These are phyloP conservation scores for Scedosporium minutisporum DNA, from an alignment of 2,329 filamentous ascomycete genomes.

Conservation along the genomic window DNA sequence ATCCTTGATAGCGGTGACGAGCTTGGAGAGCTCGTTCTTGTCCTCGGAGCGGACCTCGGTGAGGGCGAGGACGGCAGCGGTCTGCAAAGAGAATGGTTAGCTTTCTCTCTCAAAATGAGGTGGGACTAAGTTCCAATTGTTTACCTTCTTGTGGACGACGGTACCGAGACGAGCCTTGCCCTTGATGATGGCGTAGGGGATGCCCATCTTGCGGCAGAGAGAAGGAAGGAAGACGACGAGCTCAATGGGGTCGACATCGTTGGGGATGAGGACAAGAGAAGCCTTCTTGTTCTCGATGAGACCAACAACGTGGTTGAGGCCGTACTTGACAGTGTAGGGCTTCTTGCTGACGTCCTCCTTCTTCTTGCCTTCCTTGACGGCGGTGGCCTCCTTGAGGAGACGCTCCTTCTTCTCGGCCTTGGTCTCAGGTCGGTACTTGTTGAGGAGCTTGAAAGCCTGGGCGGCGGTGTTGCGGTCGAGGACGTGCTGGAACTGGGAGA, in stretches of 20 bases:
- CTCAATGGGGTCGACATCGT: slow-evolving; percentile 99
- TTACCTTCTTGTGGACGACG: slow-evolving; percentile 98
- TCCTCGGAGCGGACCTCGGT: slow-evolving; percentile 97
- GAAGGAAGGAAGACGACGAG: slow-evolving; percentile 98
- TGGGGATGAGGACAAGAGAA: slow-evolving; percentile 92
- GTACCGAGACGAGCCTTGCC: slow-evolving; percentile 98
- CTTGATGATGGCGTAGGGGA: slow-evolving; percentile 98
- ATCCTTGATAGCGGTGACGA: slow-evolving; percentile 93
- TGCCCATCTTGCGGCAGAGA: slow-evolving; percentile 99
- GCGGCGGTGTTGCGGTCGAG: slow-evolving; percentile 94
- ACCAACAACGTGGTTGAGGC: slow-evolving; percentile 97
- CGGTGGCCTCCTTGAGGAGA: slow-evolving; percentile 94
- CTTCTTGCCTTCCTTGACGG: slow-evolving; percentile 98
- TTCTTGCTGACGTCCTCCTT: slow-evolving; percentile 99
- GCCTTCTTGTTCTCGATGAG: slow-evolving; percentile 99
- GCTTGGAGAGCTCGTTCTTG: slow-evolving; percentile 96
- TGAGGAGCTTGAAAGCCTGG: slow-evolving; percentile 97
- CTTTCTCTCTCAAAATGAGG: slow-evolving; percentile 15
- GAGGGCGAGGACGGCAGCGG: slow-evolving; percentile 86
- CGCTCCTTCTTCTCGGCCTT: slow-evolving; percentile 99
- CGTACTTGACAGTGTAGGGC: slow-evolving; percentile 98
- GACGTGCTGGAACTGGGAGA: slow-evolving; percentile 95
- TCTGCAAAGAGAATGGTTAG: slow-evolving; percentile 42
- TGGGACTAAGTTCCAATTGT: slow-evolving; percentile 10
- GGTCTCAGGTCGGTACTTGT: slow-evolving; percentile 99